phyloP scores from a whole-genome alignment of 2,329 filamentous ascomycete species.

The Colletotrichum acutatum region DNA sequence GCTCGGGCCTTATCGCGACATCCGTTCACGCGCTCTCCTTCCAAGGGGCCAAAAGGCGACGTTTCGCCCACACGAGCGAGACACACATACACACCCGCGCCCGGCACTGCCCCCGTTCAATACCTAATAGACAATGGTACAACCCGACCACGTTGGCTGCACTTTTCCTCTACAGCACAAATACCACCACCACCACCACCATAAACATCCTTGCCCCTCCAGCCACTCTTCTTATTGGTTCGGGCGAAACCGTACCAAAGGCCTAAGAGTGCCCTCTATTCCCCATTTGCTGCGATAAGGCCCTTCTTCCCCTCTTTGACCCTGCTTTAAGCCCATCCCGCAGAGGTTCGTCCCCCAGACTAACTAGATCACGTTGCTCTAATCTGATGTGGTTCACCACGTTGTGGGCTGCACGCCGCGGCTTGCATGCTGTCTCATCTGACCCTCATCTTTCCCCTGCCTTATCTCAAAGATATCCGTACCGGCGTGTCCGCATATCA shows the following conservation, averaged over 20 bases:
- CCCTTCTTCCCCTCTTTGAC: neutral
- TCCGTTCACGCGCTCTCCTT: neutral
- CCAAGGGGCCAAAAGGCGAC: neutral
- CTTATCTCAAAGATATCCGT: neutral
- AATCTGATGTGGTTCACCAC: neutral
- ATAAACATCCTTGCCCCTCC: slow-evolving; percentile 4
- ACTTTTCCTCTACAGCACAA: slow-evolving; percentile 14
- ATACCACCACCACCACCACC: neutral
- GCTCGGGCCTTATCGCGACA: slow-evolving; percentile 11
- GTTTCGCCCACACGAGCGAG: neutral
- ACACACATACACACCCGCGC: neutral
- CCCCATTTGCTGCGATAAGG: slow-evolving; percentile 9
- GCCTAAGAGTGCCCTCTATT: neutral
- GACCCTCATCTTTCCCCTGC: neutral
- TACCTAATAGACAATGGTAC: neutral
- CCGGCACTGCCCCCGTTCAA: neutral
- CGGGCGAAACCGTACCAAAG: slow-evolving; percentile 9
- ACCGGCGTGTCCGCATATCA: neutral
- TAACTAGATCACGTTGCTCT: neutral
- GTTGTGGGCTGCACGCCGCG: neutral
- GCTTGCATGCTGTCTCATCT: neutral
- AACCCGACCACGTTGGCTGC: slow-evolving; percentile 8
- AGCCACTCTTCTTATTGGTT: slow-evolving; percentile 19
- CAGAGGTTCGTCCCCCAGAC: neutral
- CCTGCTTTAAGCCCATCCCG: neutral